Base-by-base conservation (phyloP, 1,139 yeast genomes). In the Debaryomyces singareniensis region DNA sequence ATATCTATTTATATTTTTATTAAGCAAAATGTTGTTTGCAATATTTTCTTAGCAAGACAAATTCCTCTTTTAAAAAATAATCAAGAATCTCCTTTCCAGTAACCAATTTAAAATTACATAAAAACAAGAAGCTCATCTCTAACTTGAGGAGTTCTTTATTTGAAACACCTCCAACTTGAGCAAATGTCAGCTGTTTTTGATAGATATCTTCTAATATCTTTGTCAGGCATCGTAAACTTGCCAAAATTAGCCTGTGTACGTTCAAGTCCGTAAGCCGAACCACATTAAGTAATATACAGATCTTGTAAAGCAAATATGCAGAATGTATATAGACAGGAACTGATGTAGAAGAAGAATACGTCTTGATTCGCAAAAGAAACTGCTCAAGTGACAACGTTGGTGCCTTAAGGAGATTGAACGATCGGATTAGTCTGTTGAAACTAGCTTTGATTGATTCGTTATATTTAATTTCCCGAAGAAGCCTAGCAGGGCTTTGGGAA, bases 91-190 rank as follows among this genome's bases (percentile, higher is more conserved):
- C 42, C 37, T 61, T 64, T n/a, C 62, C 59, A 15, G 56, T 58
- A n/a, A 58, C 54, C 29, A 66, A 39, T 32, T 55, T 58, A 38
- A 67, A 67, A 40, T 64, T 63, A 35, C 61, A 51, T 31, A 65
- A 47, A 41, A 62, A 67, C 26, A 65, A 54, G 31, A 66, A 64
- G 10, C 64, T 61, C 29, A 65, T 58, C 41, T 67, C 73, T 16
- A 65, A 52, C 33, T 52, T 58, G 32, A 50, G 55, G 32, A 67
- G 52, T 32, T 67, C 72, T 26, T 53, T 53, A 9, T 47, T 45
- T 20, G 57, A 54, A 3, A 66, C 67, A 1, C 73, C 73, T 3
- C 68, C 71, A 2, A 67, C 71, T 1, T 67, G 60, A 3, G 70
- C 68, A 43, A 62, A 67, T 10, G 58, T 43, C 35, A 55, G 54